phyloP scores from a whole-genome alignment of 2,329 filamentous ascomycete species.

The Aspergillus ruber region DNA sequence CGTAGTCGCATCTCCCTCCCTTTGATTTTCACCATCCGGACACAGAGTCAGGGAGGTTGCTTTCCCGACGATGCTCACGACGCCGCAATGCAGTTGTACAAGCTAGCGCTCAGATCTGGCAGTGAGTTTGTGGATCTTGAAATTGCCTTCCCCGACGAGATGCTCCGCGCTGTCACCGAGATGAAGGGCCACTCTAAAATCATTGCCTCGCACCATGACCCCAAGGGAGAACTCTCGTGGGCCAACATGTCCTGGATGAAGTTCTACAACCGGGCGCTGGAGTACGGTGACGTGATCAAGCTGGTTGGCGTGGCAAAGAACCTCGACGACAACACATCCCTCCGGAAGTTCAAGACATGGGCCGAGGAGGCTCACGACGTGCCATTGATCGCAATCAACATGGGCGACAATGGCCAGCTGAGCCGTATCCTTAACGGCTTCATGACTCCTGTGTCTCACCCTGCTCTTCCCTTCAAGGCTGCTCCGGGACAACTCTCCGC shows the following conservation, averaged over 20 bases:
- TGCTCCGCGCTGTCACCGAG: conserved; percentile 63
- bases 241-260: conserved; percentile 85
- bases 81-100: conserved; percentile 69
- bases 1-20: conserved; percentile 67
- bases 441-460: conserved; percentile 90
- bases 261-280: conserved; percentile 81
- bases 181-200: conserved; percentile 70
- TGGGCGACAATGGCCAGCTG: conserved; percentile 80
- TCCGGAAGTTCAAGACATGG: conserved; percentile 72
- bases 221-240: conserved; percentile 73
- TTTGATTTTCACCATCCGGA: conserved; percentile 88
- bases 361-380: conserved; percentile 66
- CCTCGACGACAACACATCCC: conserved; percentile 78
- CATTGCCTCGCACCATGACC: conserved; percentile 94
- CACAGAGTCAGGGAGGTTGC: conserved; percentile 74
- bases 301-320: conserved; percentile 73
- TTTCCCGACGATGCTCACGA: conserved; percentile 72
- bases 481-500: conserved; percentile 91
- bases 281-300: conserved; percentile 91
- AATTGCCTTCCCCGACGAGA: conserved; percentile 72
- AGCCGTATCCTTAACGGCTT: conserved; percentile 87
- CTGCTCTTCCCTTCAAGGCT: conserved; percentile 81
- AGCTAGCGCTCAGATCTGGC: conserved; percentile 70
- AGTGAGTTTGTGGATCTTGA: conserved; percentile 92
- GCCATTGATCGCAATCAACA: conserved; percentile 93